Evolutionary conservation across 2,329 filamentous ascomycete species (phyloP).

Genomic region (Coniella vitis): DNA sequence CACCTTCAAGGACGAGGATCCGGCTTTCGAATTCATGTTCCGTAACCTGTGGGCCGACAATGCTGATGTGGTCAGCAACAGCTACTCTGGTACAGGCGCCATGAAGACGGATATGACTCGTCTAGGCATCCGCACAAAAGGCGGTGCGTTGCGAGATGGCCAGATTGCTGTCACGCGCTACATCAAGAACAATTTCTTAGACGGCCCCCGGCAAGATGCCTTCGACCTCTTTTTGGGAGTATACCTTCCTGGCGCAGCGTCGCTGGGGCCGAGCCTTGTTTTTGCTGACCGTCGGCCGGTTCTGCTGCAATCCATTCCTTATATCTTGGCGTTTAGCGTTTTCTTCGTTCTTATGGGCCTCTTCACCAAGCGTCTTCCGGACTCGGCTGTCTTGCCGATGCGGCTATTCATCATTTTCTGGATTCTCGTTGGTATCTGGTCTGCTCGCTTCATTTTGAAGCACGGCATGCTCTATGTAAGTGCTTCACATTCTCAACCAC

Average conservation of each 20-base stretch:
- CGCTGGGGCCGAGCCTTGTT: slow-evolving; percentile 63
- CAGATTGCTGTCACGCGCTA: slow-evolving; percentile 87
- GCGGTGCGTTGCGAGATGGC: slow-evolving; percentile 77
- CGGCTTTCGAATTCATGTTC: slow-evolving; percentile 82
- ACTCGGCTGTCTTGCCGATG: slow-evolving; percentile 72
- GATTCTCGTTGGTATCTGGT: slow-evolving; percentile 63
- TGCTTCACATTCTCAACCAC: slow-evolving; percentile 20
- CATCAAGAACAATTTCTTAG: slow-evolving; percentile 86
- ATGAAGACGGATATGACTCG: slow-evolving; percentile 98
- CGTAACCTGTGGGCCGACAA: slow-evolving; percentile 98
- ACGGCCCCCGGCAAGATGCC: slow-evolving; percentile 89
- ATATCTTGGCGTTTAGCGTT: slow-evolving; percentile 76
- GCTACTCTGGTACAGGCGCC: slow-evolving; percentile 92
- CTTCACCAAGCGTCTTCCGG: slow-evolving; percentile 64
- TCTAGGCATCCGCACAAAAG: slow-evolving; percentile 81
- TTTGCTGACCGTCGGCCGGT: slow-evolving; percentile 83
- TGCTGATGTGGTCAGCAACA: slow-evolving; percentile 85
- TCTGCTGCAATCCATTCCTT: slow-evolving; percentile 88
- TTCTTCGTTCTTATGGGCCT: slow-evolving; percentile 75
- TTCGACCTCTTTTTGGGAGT: slow-evolving; percentile 90
- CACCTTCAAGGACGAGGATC: slow-evolving; percentile 68
- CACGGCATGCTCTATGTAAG: slow-evolving; percentile 94
- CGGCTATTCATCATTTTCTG: slow-evolving; percentile 78
- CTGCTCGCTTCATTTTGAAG: slow-evolving; percentile 66
- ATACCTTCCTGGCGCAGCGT: slow-evolving; percentile 68